Base-by-base conservation (phyloP, 306 rosid genomes). In the Castanopsis chinensis region DNA sequence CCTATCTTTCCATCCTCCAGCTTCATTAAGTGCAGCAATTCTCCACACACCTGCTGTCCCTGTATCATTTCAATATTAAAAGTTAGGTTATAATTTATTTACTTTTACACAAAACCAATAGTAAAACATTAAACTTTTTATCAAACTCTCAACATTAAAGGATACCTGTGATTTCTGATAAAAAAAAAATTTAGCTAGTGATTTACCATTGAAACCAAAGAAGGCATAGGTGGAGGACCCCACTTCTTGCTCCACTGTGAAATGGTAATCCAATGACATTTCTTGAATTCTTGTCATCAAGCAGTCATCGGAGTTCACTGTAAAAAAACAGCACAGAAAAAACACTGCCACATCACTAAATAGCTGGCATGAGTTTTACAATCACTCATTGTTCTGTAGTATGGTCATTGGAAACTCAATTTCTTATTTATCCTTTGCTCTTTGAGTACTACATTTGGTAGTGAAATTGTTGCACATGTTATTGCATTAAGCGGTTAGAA, bases 31-130 rank as follows among this genome's bases (percentile, higher is more conserved):
- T 0, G 98, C 97, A 4, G 91, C 70, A 56, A 90, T 92, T 88
- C 98, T 94, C 98, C 98, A 94, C 25, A 94, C 94, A 21, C 98
- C 98, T 5, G 98, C 98, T 21, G 98, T 94, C 69, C 98, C 98
- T 94, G 67, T 45, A 73, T 53, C 71, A 75, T 37, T 59, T 14
- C 21, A 76, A 10, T 19, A 35, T 21, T 25, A 49, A 70, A 30
- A 76, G 43, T 1, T 41, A 17, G 59, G 45, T 51, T 68, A 8
- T 9, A 56, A 70, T 71, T 37, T 37, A 37, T 41, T 41, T 8
- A 7, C 8, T 41, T 41, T 49, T 49, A 49, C 14, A 49, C 53
- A 49, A 49, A 49, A 49, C 17, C 53, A 49, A 49, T 49, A 41
- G 45, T 41, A 49, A 49, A 4, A 49, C 53, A 49, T 3, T 49